phyloP scores from a whole-genome alignment of 164 flowering plant species.

The Dillenia suffruticosa region DNA sequence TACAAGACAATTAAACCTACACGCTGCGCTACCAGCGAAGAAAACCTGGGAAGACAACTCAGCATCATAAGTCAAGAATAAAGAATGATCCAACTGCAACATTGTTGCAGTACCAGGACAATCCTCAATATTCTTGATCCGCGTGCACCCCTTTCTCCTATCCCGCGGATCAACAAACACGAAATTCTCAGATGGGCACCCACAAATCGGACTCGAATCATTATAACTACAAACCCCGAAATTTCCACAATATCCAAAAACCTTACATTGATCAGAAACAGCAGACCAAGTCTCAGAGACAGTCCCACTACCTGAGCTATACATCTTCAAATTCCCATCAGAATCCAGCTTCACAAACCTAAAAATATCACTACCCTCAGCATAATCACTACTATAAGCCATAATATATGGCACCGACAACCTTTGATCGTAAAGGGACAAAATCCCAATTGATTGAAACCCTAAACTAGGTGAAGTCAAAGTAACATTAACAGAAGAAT shows the following conservation, averaged over 20 bases:
- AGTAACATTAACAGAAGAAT: slow-evolving; percentile 19
- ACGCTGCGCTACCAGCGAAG: slow-evolving; percentile 41
- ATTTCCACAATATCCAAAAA: slow-evolving; percentile 81
- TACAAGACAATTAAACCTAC: slow-evolving; percentile 54
- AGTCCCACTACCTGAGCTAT: slow-evolving; percentile 40
- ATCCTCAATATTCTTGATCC: slow-evolving; percentile 52
- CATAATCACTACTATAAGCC: slow-evolving; percentile 79
- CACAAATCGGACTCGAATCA: slow-evolving; percentile 50
- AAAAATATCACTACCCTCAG: slow-evolving; percentile 39
- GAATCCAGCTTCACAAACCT: slow-evolving; percentile 60
- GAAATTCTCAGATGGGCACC: slow-evolving; percentile 76
- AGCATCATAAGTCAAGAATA: slow-evolving; percentile 60
- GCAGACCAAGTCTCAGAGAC: slow-evolving; percentile 59
- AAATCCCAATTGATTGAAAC: slow-evolving; percentile 43
- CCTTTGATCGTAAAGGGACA: slow-evolving; percentile 39
- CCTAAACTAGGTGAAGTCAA: slow-evolving; percentile 46
- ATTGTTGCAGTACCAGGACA: slow-evolving; percentile 49
- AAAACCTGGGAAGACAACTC: slow-evolving; percentile 38
- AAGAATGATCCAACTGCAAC: slow-evolving; percentile 48
- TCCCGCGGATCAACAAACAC: slow-evolving; percentile 54
- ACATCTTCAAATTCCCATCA: slow-evolving; percentile 91
- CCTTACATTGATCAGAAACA: slow-evolving; percentile 67
- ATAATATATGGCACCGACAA: slow-evolving; percentile 21
- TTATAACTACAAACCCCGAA: slow-evolving; percentile 77
- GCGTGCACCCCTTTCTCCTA: slow-evolving; percentile 61